These are phyloP conservation scores for Aureobasidium leucospermi DNA, from an alignment of 2,329 filamentous ascomycete genomes.

Conservation along the genomic window DNA sequence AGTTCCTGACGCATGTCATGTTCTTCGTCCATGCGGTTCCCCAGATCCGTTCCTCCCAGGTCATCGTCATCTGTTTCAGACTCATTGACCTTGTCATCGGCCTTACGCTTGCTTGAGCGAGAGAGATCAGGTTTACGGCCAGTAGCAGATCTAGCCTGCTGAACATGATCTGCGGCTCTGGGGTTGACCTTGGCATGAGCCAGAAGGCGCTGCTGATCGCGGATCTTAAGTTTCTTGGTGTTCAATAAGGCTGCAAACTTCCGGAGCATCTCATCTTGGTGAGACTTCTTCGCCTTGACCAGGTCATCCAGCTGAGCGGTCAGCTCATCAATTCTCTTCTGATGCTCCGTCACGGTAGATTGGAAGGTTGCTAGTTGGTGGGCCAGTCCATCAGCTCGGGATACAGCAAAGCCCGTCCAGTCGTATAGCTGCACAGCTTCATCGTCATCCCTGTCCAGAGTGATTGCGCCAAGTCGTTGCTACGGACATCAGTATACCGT, in stretches of 20 bases:
- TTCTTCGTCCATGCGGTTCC: conserved; percentile 38
- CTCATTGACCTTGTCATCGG: conserved; percentile 14
- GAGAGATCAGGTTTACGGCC: conserved; percentile 22
- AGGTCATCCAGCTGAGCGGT: conserved; percentile 59
- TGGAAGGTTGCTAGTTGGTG: conserved; percentile 35
- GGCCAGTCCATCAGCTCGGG: conserved; percentile 32
- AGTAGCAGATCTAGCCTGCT: conserved; percentile 2
- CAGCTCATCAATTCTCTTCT: conserved; percentile 52
- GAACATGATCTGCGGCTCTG: conserved; percentile 12
- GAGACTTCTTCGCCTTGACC: conserved; percentile 55
- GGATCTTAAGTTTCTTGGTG: conserved; percentile 72
- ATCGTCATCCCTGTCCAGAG: conserved; percentile 48
- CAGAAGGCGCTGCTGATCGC: conserved; percentile 62
- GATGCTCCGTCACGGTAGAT: conserved; percentile 36
- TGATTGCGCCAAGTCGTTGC: conserved; percentile 63
- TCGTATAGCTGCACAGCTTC: conserved; percentile 59
- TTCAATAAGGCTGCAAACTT: conserved; percentile 68
- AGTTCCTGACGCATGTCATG: conserved; percentile 21
- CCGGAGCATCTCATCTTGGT: conserved; percentile 59
- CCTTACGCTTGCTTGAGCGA: conserved; percentile 28
- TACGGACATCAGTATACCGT: conserved; percentile 25
- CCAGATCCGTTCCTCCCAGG: conserved; percentile 31
- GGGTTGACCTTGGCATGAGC: conserved; percentile 54
- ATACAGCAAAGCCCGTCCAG: conserved; percentile 54
- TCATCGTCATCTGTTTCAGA: conserved; percentile 20